phyloP scores from a whole-genome alignment of 106 monocot genomes.

The Dendrobium huoshanense region DNA sequence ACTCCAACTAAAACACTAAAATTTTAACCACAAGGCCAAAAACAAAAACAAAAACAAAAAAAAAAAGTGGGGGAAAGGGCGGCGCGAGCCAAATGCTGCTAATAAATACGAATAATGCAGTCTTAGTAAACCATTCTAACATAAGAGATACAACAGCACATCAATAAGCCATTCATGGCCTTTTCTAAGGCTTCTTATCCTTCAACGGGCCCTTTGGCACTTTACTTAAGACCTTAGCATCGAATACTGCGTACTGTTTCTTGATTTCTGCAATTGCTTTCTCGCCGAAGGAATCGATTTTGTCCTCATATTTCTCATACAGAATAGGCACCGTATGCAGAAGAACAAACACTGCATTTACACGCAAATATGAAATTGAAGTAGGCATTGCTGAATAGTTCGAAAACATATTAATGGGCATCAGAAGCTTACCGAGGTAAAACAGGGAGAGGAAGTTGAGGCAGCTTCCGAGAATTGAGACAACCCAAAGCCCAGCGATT shows the following conservation, averaged over 20 bases:
- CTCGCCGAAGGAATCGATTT: constrained; percentile 37
- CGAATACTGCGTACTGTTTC: constrained; percentile 44
- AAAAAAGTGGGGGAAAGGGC: too few relatives aligned
- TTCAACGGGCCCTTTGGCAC: constrained; percentile 39
- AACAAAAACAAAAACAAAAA: too few relatives aligned
- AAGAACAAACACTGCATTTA: constrained; percentile 30
- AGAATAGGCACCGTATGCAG: constrained; percentile 45
- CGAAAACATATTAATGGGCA: not conserved
- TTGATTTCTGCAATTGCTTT: constrained; percentile 35
- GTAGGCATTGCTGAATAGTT: not conserved
- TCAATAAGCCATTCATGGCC: not conserved
- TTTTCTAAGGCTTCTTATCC: constrained; percentile 33
- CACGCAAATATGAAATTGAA: not conserved
- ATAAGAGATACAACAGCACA: not conserved
- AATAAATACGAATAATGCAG: too few relatives aligned
- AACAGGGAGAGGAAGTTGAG: constrained; percentile 46
- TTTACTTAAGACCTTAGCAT: constrained; percentile 38
- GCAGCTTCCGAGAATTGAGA: constrained; percentile 35
- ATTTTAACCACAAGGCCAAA: too few relatives aligned
- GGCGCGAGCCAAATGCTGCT: too few relatives aligned
- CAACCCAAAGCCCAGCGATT: constrained; percentile 39
- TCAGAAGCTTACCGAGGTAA: constrained; percentile 31
- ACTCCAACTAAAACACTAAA: too few relatives aligned
- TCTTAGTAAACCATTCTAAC: not conserved
- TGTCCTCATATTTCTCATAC: constrained; percentile 53